Base-by-base conservation (phyloP, 257 asterid species). In the Solanum etuberosum region DNA sequence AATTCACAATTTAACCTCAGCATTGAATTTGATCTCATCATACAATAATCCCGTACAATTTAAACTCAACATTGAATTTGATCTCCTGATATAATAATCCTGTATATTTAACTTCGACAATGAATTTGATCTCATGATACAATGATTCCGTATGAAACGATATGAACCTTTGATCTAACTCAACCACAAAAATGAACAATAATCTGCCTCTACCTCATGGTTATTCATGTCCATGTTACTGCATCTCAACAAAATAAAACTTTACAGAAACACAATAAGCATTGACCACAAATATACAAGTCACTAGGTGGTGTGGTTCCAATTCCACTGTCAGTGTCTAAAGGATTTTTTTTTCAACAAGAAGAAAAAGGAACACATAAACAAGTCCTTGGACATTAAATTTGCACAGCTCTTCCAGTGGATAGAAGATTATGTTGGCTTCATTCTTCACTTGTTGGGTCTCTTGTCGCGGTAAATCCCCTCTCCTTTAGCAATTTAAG, bases 281-380 rank as follows among this genome's bases (percentile, higher is more conserved):
- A 77, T 14, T 25, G 83, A 42, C 83, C 61, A n/a, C 61, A 77
- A 77, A 77, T 40, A 8, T 77, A 13, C 48, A n/a, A 38, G 83
- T 37, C 34, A 38, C 16, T 40, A 73, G 81, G 31, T 35, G 43
- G 82, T 11, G 31, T 2, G 34, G 57, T 74, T 74, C 83, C 54
- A 38, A 74, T 74, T 74, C 51, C 83, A 38, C 3, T 37, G 32
- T 74, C 54, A 23, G 51, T 25, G 32, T 67, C 73, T 65, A 5
- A n/a, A 21, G 29, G 70, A 4, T n/a, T 61, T 12, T 23, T 3
- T n/a, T 51, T n/a, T 51, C 61, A 51, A 51, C 23, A 51, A 51
- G 59, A 51, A 51, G 59, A 65, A n/a, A 35, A 20, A 21, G 31
- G 11, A 73, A 73, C 72, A 37, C 43, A 18, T 12, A 57, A 35